phyloP scores from a whole-genome alignment of 129 eudicot species.

The Heracleum sosnowskyi region DNA sequence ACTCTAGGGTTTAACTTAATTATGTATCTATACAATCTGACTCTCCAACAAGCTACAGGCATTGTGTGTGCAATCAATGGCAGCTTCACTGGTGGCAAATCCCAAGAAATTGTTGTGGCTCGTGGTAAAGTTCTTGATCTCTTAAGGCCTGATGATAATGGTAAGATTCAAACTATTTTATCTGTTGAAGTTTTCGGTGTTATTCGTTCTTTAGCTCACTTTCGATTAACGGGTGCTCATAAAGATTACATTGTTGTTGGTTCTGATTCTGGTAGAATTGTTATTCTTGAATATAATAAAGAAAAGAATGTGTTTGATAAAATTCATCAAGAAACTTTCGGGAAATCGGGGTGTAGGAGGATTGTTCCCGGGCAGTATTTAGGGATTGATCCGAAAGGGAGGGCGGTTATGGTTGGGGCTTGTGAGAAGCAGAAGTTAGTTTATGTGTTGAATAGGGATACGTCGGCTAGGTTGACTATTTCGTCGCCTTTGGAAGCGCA shows the following conservation, averaged over 20 bases:
- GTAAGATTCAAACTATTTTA: conserved; percentile 84
- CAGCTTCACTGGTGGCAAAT: conserved; percentile 84
- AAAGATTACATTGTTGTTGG: conserved; percentile 88
- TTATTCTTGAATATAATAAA: conserved; percentile 78
- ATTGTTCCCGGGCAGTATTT: conserved; percentile 97
- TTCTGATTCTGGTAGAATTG: conserved; percentile 63
- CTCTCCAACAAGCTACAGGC: conserved; percentile 91
- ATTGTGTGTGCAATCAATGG: conserved; percentile 84
- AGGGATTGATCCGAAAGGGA: conserved; percentile 87
- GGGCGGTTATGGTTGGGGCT: conserved; percentile 97
- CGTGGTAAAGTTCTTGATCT: conserved; percentile 87
- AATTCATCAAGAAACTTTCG: conserved; percentile 88
- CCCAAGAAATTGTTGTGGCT: conserved; percentile 84
- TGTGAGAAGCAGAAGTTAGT: conserved; percentile 94
- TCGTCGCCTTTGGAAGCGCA: conserved; percentile 93
- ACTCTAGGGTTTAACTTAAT: neutral
- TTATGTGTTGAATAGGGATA: conserved; percentile 86
- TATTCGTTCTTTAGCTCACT: conserved; percentile 79
- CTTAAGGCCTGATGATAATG: conserved; percentile 90
- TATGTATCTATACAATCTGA: conserved; percentile 69
- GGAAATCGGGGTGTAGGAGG: conserved; percentile 87
- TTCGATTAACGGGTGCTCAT: conserved; percentile 81
- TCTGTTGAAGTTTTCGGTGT: conserved; percentile 89
- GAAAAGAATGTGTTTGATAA: conserved; percentile 73
- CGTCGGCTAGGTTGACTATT: conserved; percentile 85